phyloP scores from a whole-genome alignment of 192 early-diverging fungal genomes.

The Gamsiella multidivaricata region DNA sequence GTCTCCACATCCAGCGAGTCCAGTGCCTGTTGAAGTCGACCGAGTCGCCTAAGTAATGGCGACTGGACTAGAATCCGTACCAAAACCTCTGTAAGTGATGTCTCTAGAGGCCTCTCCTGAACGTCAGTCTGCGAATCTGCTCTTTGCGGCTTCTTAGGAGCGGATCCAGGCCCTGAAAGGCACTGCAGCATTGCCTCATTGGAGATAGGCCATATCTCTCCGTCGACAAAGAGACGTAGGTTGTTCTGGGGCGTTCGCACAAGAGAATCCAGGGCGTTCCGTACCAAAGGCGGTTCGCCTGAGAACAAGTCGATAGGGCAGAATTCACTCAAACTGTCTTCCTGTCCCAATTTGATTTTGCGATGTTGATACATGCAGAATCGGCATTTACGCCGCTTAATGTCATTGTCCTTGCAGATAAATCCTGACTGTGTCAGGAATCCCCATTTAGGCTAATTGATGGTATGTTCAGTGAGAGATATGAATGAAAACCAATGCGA shows the following conservation, averaged over 20 bases:
- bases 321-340: slow-evolving; percentile 52
- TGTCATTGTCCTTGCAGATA: slow-evolving; percentile 45
- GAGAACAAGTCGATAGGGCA: slow-evolving; percentile 81
- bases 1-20: slow-evolving; percentile 72
- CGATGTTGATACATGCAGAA: slow-evolving; percentile 81
- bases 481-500: too few relatives aligned
- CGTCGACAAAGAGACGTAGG: slow-evolving; percentile 63
- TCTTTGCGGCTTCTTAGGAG: not conserved
- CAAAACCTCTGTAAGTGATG: slow-evolving; percentile 44
- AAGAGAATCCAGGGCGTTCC: slow-evolving; percentile 54
- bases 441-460: slow-evolving; percentile 76
- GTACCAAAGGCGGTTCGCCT: slow-evolving; percentile 35
- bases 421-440: slow-evolving; percentile 64
- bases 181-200: not conserved
- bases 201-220: slow-evolving; percentile 20
- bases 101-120: not conserved
- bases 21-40: slow-evolving; percentile 60
- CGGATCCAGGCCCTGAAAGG: not conserved
- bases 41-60: slow-evolving; percentile 58
- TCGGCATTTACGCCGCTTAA: slow-evolving; percentile 72
- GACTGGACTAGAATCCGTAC: slow-evolving; percentile 57
- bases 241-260: slow-evolving; percentile 64
- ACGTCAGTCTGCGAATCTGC: not conserved
- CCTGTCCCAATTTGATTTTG: slow-evolving; percentile 53
- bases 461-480: not conserved